These are phyloP conservation scores for Phlyctochytrium planicorne DNA, from an alignment of 192 early-diverging fungal species.

Conservation along the genomic window DNA sequence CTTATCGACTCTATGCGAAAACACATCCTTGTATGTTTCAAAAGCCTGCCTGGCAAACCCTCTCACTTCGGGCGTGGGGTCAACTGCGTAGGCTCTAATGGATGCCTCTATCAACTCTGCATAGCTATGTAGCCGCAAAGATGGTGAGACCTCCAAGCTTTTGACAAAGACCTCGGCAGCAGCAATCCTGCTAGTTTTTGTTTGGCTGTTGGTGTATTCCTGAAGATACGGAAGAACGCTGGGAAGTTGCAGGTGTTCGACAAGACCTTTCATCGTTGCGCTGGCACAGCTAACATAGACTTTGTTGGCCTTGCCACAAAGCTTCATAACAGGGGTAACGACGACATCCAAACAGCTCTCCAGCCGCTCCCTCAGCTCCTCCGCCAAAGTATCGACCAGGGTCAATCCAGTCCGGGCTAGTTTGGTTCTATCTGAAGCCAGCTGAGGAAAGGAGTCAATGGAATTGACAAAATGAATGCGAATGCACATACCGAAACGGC, in stretches of 20 bases:
- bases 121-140: constrained; percentile 27
- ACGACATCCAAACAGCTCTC: constrained; percentile 60
- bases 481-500: not conserved
- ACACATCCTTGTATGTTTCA: constrained; percentile 45
- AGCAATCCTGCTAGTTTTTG: constrained; percentile 60
- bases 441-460: constrained; percentile 38
- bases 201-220: constrained; percentile 46
- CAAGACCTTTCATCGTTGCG: constrained; percentile 60
- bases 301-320: constrained; percentile 74
- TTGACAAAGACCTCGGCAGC: constrained; percentile 60
- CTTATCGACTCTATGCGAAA: constrained; percentile 40
- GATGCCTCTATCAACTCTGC: constrained; percentile 44
- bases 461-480: not conserved
- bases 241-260: constrained; percentile 56
- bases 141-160: constrained; percentile 46
- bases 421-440: constrained; percentile 71
- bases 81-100: constrained; percentile 46
- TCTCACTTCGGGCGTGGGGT: constrained; percentile 52
- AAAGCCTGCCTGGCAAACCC: constrained; percentile 44
- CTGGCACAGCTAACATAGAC: constrained; percentile 65
- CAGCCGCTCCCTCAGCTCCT: constrained; percentile 60
- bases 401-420: constrained; percentile 68
- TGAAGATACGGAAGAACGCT: constrained; percentile 56
- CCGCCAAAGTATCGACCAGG: constrained; percentile 64
- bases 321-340: constrained; percentile 57